Percentiles rank a stretch among this genome's conserved stretches.
These are phyloP conservation scores for Chimonanthus salicifolius DNA, from an alignment of 164 flowering plant genomes.

Conservation along the genomic window DNA sequence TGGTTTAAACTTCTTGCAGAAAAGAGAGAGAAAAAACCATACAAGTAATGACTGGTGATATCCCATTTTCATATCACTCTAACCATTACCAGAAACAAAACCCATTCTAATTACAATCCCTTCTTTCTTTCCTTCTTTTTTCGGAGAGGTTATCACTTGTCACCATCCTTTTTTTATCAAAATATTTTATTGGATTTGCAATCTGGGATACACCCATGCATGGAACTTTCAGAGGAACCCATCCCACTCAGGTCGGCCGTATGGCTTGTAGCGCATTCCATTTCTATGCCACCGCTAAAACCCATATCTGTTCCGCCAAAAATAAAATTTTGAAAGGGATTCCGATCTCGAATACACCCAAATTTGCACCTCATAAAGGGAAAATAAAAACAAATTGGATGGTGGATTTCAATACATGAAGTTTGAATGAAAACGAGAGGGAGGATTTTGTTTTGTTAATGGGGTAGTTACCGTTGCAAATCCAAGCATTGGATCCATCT, in stretches of 20 bases:
- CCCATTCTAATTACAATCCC: neutral
- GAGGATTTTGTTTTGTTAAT: neutral
- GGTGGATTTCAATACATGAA: neutral
- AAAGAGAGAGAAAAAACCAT: neutral
- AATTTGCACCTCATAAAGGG: neutral
- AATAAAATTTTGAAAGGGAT: neutral
- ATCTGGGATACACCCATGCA: neutral
- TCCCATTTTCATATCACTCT: neutral
- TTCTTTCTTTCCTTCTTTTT: neutral
- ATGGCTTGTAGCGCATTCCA: neutral
- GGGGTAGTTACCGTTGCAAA: constrained; percentile 51
- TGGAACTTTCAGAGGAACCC: too few relatives aligned
- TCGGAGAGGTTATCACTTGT: too few relatives aligned
- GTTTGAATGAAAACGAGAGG: too few relatives aligned
- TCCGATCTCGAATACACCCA: neutral
- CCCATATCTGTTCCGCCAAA: neutral
- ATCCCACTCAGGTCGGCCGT: too few relatives aligned
- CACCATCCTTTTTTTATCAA: too few relatives aligned
- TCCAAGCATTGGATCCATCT: constrained; percentile 68
- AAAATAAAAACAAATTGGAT: neutral
- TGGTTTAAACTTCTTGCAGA: too few relatives aligned
- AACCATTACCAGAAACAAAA: neutral
- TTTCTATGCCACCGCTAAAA: neutral
- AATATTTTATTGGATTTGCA: neutral
- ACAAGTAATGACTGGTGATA: neutral